A percentile compares a stretch with the other conserved stretches of the same genome.
These are phyloP conservation scores for Triglochin maritima DNA, from an alignment of 106 monocot species.

Conservation along the genomic window DNA sequence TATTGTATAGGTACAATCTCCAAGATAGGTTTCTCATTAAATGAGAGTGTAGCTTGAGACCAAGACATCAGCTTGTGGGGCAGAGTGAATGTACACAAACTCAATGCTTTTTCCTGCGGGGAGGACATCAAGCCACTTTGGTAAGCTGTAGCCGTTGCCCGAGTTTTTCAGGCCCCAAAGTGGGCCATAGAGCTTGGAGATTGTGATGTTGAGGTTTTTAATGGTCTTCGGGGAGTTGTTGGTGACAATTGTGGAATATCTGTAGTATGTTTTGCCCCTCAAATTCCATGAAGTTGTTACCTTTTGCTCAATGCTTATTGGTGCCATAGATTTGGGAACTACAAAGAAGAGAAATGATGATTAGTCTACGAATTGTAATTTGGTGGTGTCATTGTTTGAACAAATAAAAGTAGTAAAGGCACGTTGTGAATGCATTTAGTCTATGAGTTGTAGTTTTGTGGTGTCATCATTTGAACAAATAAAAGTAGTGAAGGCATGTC, in stretches of 20 bases:
- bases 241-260: conserved; percentile 16
- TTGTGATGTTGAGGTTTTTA: conserved; percentile 10
- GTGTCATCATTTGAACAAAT: too few relatives aligned
- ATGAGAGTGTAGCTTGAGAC: conserved; percentile 21
- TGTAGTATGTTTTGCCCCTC: conserved; percentile 16
- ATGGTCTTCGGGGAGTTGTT: conserved; percentile 17
- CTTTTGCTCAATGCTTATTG: conserved; percentile 8
- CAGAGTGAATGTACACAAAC: conserved; percentile 26
- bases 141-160: conserved; percentile 11
- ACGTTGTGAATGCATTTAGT: too few relatives aligned
- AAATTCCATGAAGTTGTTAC: conserved; percentile 14
- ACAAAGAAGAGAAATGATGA: too few relatives aligned
- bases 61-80: conserved; percentile 11
- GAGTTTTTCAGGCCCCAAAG: conserved; percentile 21
- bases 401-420: too few relatives aligned
- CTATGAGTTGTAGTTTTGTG: too few relatives aligned
- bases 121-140: conserved; percentile 12
- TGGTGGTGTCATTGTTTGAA: too few relatives aligned
- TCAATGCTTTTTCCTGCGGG: conserved; percentile 24
- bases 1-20: too few relatives aligned
- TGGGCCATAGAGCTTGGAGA: conserved; percentile 20
- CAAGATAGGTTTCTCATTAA: background rate
- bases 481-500: too few relatives aligned
- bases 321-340: background rate
- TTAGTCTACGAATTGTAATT: too few relatives aligned